Percentiles rank a stretch among this genome's conserved stretches.
Conservation (phyloP, 352 stramenopile species). For the Phytophthora ohioensis region DNA sequence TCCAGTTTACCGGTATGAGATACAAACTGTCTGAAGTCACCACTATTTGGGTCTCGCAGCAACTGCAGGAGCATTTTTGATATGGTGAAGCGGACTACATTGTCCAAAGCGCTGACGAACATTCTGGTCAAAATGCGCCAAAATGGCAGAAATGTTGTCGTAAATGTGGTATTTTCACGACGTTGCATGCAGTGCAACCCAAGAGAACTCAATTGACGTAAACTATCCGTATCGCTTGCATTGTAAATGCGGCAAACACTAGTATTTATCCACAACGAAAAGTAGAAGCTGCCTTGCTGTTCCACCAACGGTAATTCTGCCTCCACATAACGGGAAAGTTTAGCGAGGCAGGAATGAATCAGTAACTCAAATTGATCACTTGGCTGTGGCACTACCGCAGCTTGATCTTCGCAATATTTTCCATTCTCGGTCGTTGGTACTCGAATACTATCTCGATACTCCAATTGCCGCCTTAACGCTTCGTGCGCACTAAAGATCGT, state of each 20-base stretch:
- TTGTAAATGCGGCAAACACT: not conserved
- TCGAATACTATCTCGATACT: too few relatives aligned
- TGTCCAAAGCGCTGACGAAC: conserved; percentile 1
- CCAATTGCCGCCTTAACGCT: not conserved
- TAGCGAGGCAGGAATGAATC: conserved; percentile 8
- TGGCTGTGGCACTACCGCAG: not conserved
- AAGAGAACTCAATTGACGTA: conserved; percentile 5
- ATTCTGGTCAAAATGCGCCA: conserved; percentile 25
- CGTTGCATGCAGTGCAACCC: not conserved
- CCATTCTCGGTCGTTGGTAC: not conserved
- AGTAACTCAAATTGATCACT: conserved; percentile 4
- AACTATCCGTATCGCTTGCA: not conserved
- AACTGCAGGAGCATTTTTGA: conserved; percentile 19
- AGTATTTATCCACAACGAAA: conserved; percentile 22
- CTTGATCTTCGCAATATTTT: not conserved
- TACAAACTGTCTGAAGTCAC: conserved; percentile 5
- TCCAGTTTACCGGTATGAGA: conserved; percentile 7
- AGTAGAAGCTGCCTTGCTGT: not conserved
- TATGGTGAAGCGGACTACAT: not conserved
- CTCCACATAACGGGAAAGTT: conserved; percentile 3
- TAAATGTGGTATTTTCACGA: not conserved
- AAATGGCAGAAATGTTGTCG: conserved; percentile 4
- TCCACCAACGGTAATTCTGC: not conserved
- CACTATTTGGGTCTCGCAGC: not conserved
- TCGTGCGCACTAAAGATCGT: conserved; percentile 1